Evolutionary conservation across 2,329 filamentous ascomycete genomes (phyloP).

Genomic region (Acarospora socialis): DNA sequence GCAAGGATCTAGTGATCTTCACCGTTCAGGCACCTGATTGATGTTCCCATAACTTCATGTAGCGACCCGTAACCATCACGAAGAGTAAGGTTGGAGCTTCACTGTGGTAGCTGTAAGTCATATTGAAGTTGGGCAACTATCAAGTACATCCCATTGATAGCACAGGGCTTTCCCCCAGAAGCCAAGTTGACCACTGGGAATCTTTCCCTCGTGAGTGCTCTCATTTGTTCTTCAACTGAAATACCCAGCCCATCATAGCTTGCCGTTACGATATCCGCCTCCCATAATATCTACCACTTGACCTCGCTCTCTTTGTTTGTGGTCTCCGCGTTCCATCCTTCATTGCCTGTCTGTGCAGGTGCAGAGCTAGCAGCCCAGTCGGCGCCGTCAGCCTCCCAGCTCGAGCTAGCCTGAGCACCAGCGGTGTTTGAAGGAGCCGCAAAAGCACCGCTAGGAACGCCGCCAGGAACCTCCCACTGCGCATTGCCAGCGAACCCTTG

Average conservation of each 20-base stretch:
- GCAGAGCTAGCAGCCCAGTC: constrained; percentile 28
- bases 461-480: constrained; percentile 71
- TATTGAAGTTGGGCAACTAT: constrained; percentile 55
- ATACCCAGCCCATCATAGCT: constrained; percentile 14
- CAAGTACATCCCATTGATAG: constrained; percentile 72
- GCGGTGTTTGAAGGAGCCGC: constrained; percentile 57
- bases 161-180: constrained; percentile 96
- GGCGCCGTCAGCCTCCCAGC: constrained; percentile 44
- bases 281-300: constrained; percentile 31
- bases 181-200: constrained; percentile 42
- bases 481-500: constrained; percentile 53
- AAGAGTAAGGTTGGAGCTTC: too few relatives aligned
- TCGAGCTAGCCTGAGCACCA: constrained; percentile 43
- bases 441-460: constrained; percentile 50
- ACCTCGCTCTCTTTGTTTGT: constrained; percentile 16
- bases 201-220: constrained; percentile 99
- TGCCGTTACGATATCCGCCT: constrained; percentile 3
- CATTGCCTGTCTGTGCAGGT: constrained; percentile 31
- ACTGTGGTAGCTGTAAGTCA: constrained; percentile 19
- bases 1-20: too few relatives aligned
- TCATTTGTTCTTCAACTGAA: constrained; percentile 41
- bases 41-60: too few relatives aligned
- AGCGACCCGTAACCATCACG: too few relatives aligned
- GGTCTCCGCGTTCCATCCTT: constrained; percentile 35
- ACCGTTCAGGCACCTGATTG: too few relatives aligned